phyloP scores from a whole-genome alignment of 2,329 filamentous ascomycete species.

The Penicillium sp. region DNA sequence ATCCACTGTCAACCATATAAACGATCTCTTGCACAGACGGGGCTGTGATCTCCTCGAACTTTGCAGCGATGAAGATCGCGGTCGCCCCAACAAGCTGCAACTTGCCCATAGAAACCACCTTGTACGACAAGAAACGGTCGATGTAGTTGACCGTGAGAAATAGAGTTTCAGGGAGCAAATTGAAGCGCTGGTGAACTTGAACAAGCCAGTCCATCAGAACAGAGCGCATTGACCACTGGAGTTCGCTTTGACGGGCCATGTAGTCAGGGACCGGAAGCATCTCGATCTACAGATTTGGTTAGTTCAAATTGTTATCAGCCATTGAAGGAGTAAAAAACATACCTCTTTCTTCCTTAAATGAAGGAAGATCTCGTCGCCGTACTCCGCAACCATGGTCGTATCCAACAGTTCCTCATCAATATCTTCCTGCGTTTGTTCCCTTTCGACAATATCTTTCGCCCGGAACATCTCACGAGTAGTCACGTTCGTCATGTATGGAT shows the following conservation, averaged over 20 bases:
- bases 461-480: slow-evolving; percentile 69
- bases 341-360: slow-evolving; percentile 92
- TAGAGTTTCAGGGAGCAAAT: slow-evolving; percentile 86
- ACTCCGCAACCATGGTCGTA: slow-evolving; percentile 96
- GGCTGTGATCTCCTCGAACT: slow-evolving; percentile 99
- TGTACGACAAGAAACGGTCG: slow-evolving; percentile 90
- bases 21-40: slow-evolving; percentile 93
- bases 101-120: slow-evolving; percentile 92
- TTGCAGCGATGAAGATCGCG: slow-evolving; percentile 91
- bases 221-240: slow-evolving; percentile 98
- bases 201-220: slow-evolving; percentile 98
- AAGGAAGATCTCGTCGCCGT: slow-evolving; percentile 89
- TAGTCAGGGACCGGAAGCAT: slow-evolving; percentile 89
- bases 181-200: slow-evolving; percentile 91
- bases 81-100: slow-evolving; percentile 95
- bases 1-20: slow-evolving; percentile 96
- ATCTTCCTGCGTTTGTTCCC: slow-evolving; percentile 67
- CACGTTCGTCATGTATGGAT: slow-evolving; percentile 61
- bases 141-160: slow-evolving; percentile 97
- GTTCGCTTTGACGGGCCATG: slow-evolving; percentile 96
- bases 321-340: slow-evolving; percentile 29
- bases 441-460: slow-evolving; percentile 66
- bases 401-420: slow-evolving; percentile 88
- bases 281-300: slow-evolving; percentile 54
- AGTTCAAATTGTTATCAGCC: background rate